phyloP scores from a whole-genome alignment of 306 rosid genomes.

The Phaseolus lunatus region DNA sequence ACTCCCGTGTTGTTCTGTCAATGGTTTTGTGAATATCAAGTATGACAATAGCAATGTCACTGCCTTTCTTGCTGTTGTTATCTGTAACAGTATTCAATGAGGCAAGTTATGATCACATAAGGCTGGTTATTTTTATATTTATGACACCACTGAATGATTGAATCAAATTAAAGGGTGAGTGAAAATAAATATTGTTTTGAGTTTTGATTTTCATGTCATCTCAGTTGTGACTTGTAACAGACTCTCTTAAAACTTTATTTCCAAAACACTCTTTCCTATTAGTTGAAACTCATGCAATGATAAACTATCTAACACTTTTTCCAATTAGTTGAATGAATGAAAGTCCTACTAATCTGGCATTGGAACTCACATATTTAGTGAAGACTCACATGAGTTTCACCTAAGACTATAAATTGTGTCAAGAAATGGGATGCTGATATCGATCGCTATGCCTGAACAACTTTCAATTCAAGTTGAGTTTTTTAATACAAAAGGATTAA shows the following conservation, averaged over 20 bases:
- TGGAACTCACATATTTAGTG: background rate
- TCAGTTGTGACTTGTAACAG: too few species aligned
- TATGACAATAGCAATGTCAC: slow-evolving; percentile 86
- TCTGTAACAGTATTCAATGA: slow-evolving; percentile 56
- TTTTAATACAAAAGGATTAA: background rate
- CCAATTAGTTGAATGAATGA: too few species aligned
- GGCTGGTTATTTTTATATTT: background rate
- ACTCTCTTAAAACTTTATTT: background rate
- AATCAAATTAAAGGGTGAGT: background rate
- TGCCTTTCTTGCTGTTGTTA: slow-evolving; percentile 96
- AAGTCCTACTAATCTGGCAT: too few species aligned
- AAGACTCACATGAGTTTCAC: background rate
- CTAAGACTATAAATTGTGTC: background rate
- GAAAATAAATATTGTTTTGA: background rate
- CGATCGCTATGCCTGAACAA: background rate
- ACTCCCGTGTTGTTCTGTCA: slow-evolving; percentile 89
- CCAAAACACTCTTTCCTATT: background rate
- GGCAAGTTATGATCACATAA: slow-evolving; percentile 24
- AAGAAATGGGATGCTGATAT: background rate
- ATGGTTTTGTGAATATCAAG: slow-evolving; percentile 93
- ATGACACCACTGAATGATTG: slow-evolving; percentile 3
- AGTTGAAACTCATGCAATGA: too few species aligned
- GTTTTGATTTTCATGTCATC: background rate
- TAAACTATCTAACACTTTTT: too few species aligned
- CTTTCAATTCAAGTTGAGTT: slow-evolving; percentile 18